These are phyloP conservation scores for Xylariaceae sp. DNA, from an alignment of 2,329 filamentous ascomycete species.

Conservation along the genomic window DNA sequence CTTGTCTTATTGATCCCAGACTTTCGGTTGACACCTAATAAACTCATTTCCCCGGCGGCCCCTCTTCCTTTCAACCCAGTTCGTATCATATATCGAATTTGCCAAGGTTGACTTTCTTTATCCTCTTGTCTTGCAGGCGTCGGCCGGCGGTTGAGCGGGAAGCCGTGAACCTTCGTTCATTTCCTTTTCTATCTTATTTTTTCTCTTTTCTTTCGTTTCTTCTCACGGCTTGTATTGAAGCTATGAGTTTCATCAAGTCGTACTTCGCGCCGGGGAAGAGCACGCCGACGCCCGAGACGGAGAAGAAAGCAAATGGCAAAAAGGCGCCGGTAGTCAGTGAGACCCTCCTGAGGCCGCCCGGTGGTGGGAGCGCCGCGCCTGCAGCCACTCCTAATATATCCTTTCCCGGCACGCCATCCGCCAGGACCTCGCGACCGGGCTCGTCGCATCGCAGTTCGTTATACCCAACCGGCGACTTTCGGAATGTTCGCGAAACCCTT, in stretches of 20 bases:
- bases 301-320: constrained; percentile 17
- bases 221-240: constrained; percentile 10
- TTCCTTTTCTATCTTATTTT: constrained; percentile 12
- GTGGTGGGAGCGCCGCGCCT: constrained; percentile 9
- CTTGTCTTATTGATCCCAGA: constrained; percentile 3
- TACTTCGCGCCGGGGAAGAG: constrained; percentile 32
- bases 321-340: constrained; percentile 21
- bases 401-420: constrained; percentile 21
- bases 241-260: constrained; percentile 33
- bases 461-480: constrained; percentile 37
- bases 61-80: neutral
- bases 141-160: constrained; percentile 8
- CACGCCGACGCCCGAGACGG: constrained; percentile 23
- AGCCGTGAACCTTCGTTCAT: constrained; percentile 15
- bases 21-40: constrained; percentile 10
- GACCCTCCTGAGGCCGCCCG: constrained; percentile 14
- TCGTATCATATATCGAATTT: neutral
- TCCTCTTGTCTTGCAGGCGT: constrained; percentile 1
- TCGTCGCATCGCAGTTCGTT: constrained; percentile 29
- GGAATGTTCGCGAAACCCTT: constrained; percentile 42
- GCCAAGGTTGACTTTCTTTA: neutral
- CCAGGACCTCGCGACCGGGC: constrained; percentile 22
- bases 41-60: constrained; percentile 5
- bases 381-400: constrained; percentile 16
- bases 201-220: constrained; percentile 7